Evolutionary conservation across 2,329 filamentous ascomycete species (phyloP).

Genomic region (Aspergillus japonicus): DNA sequence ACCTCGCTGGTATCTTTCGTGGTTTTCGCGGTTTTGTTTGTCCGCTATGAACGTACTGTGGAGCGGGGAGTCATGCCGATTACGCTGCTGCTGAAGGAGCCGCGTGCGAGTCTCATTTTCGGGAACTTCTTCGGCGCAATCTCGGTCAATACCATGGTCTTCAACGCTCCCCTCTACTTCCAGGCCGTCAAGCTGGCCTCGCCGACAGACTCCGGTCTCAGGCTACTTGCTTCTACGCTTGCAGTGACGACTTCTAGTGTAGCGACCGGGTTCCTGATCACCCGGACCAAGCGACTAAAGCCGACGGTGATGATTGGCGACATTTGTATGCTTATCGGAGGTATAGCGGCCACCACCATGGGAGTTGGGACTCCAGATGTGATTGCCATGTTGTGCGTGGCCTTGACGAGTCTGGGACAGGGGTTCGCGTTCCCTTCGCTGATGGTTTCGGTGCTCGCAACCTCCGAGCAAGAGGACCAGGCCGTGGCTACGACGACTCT

Average conservation of each 20-base stretch:
- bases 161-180: constrained; percentile 73
- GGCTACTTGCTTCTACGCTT: constrained; percentile 64
- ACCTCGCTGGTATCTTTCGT: constrained; percentile 45
- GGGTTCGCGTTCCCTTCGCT: constrained; percentile 66
- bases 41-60: constrained; percentile 45
- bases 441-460: constrained; percentile 63
- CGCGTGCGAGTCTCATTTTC: constrained; percentile 51
- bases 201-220: constrained; percentile 70
- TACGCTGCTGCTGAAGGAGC: constrained; percentile 46
- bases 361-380: constrained; percentile 52
- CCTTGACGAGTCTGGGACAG: constrained; percentile 58
- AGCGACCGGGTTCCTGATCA: constrained; percentile 62
- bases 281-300: constrained; percentile 59
- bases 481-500: constrained; percentile 70
- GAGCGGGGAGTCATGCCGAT: constrained; percentile 53
- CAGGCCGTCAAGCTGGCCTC: constrained; percentile 70
- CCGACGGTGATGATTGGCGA: constrained; percentile 58
- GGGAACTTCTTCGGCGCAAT: constrained; percentile 53
- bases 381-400: constrained; percentile 57
- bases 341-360: constrained; percentile 52
- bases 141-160: constrained; percentile 58
- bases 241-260: constrained; percentile 57
- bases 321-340: constrained; percentile 51
- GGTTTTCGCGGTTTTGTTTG: constrained; percentile 39
- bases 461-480: constrained; percentile 60